Percentiles rank a stretch among this genome's conserved stretches.
Conservation (phyloP, 768 basidiomycete species). For the Termitomyces sp. region DNA sequence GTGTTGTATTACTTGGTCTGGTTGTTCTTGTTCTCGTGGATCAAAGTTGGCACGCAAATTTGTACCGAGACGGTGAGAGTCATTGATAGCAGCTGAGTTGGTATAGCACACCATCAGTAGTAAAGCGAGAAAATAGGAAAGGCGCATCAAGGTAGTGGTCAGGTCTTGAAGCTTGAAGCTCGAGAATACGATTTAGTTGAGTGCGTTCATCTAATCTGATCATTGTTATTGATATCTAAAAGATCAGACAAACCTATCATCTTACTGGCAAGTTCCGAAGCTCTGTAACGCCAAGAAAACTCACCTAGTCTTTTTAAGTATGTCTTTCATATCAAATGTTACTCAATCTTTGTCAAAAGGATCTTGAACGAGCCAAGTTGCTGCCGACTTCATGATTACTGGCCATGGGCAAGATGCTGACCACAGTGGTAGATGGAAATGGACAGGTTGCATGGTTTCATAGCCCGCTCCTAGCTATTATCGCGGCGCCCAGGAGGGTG, state of each 20-base stretch:
- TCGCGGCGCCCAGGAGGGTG: neutral
- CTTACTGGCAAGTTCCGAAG: too few species aligned
- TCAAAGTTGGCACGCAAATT: neutral
- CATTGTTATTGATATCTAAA: neutral
- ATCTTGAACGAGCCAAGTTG: neutral
- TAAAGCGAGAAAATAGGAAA: neutral
- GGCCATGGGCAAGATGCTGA: too few species aligned
- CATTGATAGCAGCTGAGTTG: constrained; percentile 12
- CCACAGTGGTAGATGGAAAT: neutral
- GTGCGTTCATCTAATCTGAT: constrained; percentile 7
- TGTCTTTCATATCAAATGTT: too few species aligned
- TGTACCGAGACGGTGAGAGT: constrained; percentile 1
- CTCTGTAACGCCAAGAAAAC: too few species aligned
- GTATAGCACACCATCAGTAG: neutral
- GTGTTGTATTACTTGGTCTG: neutral
- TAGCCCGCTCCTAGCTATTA: neutral
- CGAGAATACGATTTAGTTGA: too few species aligned
- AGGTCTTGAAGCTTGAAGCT: too few species aligned
- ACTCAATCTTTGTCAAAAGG: neutral
- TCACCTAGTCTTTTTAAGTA: too few species aligned
- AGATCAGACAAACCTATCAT: too few species aligned
- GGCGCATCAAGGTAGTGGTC: neutral
- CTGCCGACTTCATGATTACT: too few species aligned
- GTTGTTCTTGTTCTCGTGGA: neutral
- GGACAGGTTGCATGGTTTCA: neutral